Conservation (phyloP, 768 basidiomycete genomes). For the Leucogyrophana mollusca region DNA sequence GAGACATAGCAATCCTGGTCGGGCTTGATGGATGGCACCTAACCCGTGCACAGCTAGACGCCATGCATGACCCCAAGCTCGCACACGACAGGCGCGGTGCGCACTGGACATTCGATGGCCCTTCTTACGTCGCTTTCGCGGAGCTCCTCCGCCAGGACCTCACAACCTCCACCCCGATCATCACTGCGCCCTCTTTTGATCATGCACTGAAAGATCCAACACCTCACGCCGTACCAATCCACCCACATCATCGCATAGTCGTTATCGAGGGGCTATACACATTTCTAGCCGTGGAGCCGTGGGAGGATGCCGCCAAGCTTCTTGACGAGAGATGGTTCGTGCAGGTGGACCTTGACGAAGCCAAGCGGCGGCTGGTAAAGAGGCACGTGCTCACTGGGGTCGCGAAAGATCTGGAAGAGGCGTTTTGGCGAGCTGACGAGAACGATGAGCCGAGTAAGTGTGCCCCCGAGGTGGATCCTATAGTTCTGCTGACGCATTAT, state of each 20-base stretch:
- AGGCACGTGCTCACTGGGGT: constrained; percentile 82
- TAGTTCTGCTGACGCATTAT: constrained; percentile 14
- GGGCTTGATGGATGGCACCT: constrained; percentile 94
- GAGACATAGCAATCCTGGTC: constrained; percentile 37
- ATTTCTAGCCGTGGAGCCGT: constrained; percentile 70
- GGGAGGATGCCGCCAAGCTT: constrained; percentile 60
- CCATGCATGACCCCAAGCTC: constrained; percentile 69
- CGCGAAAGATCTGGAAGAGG: constrained; percentile 61
- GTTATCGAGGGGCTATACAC: constrained; percentile 91
- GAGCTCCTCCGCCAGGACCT: constrained; percentile 45
- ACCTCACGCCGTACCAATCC: constrained; percentile 55
- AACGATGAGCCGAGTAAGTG: constrained; percentile 75
- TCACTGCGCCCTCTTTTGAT: constrained; percentile 81
- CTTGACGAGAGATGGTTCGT: constrained; percentile 84
- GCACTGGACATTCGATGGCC: constrained; percentile 89
- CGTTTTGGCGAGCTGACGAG: constrained; percentile 65
- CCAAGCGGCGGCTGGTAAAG: constrained; percentile 57
- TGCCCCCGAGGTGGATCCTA: no score
- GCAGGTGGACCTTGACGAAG: constrained; percentile 53
- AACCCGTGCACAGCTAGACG: constrained; percentile 73
- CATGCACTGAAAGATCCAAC: constrained; percentile 87
- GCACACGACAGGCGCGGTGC: constrained; percentile 81
- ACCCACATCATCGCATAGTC: constrained; percentile 69
- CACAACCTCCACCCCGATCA: constrained; percentile 18
- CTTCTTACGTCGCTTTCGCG: constrained; percentile 70